Percentiles rank a stretch among this genome's conserved stretches.
Evolutionary conservation across 2,329 filamentous ascomycete genomes (phyloP).

Genomic region (Cladophialophora psammophila): DNA sequence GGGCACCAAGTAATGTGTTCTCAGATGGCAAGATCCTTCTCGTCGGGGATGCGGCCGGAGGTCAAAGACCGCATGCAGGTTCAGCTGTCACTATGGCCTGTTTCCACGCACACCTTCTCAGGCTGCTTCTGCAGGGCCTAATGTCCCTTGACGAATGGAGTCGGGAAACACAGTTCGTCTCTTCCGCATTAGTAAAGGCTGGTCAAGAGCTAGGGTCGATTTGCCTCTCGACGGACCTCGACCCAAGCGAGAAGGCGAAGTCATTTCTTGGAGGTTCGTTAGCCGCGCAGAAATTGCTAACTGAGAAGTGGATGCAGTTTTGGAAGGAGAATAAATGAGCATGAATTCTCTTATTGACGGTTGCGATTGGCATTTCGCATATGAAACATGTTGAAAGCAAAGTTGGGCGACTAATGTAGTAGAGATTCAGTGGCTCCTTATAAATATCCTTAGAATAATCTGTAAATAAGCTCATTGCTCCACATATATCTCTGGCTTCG

Average conservation of each 20-base stretch:
- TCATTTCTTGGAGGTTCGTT: background rate
- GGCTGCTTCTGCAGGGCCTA: slow-evolving; percentile 31
- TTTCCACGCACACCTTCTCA: slow-evolving; percentile 38
- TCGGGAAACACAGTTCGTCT: slow-evolving; percentile 11
- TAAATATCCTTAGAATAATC: no score
- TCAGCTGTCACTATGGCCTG: slow-evolving; percentile 52
- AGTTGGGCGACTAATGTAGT: no score
- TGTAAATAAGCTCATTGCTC: no score
- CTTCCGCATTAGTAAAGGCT: slow-evolving; percentile 1
- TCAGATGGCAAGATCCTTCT: slow-evolving; percentile 51
- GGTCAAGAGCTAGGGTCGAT: slow-evolving; percentile 12
- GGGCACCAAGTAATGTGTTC: slow-evolving; percentile 46
- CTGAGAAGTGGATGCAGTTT: background rate
- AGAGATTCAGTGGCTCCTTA: no score
- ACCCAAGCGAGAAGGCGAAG: background rate
- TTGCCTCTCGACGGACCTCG: background rate
- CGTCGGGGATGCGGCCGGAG: slow-evolving; percentile 46
- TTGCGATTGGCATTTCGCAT: no score
- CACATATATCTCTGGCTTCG: no score
- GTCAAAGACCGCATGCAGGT: slow-evolving; percentile 50
- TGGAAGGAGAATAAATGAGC: background rate
- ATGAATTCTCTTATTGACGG: background rate
- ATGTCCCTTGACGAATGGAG: slow-evolving; percentile 32
- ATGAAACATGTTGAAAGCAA: no score
- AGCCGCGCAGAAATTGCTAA: background rate